Evolutionary conservation across 1,284 basidiomycete species (phyloP).

Genomic region (Cryptococcus neoformans): DNA sequence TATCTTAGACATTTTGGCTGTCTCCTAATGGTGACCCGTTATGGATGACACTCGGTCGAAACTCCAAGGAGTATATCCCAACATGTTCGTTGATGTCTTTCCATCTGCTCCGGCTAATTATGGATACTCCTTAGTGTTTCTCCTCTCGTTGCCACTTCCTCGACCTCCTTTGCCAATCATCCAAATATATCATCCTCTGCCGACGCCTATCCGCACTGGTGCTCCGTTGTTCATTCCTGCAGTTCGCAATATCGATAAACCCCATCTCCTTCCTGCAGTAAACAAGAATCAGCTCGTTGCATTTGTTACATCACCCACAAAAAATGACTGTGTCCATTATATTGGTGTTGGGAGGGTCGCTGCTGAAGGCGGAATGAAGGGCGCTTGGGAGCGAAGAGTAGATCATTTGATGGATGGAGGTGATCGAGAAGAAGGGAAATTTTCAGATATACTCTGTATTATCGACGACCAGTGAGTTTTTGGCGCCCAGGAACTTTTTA

Average conservation of each 20-base stretch:
- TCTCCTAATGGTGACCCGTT: conserved; percentile 68
- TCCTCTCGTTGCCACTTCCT: conserved; percentile 29
- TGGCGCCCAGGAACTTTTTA: background rate
- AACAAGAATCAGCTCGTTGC: conserved; percentile 35
- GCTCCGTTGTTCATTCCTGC: conserved; percentile 49
- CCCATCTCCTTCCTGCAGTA: conserved; percentile 39
- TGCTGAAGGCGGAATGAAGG: conserved; percentile 36
- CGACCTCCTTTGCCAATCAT: conserved; percentile 33
- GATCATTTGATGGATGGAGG: conserved; percentile 21
- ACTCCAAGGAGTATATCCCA: conserved; percentile 60
- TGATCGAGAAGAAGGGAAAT: conserved; percentile 44
- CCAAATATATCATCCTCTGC: conserved; percentile 42
- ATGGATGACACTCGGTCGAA: conserved; percentile 69
- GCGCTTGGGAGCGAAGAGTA: conserved; percentile 33
- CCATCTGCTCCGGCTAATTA: background rate
- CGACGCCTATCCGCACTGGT: conserved; percentile 53
- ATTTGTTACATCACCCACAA: conserved; percentile 23
- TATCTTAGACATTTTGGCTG: conserved; percentile 25
- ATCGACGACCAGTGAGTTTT: conserved; percentile 44
- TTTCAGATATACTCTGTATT: conserved; percentile 45
- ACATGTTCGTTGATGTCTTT: conserved; percentile 52
- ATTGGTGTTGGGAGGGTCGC: conserved; percentile 42
- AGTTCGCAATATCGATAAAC: conserved; percentile 37
- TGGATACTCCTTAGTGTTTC: conserved; percentile 47
- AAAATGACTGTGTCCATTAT: conserved; percentile 28